These are phyloP conservation scores for Stemphylium lycopersici DNA, from an alignment of 2,329 filamentous ascomycete genomes.

Conservation along the genomic window DNA sequence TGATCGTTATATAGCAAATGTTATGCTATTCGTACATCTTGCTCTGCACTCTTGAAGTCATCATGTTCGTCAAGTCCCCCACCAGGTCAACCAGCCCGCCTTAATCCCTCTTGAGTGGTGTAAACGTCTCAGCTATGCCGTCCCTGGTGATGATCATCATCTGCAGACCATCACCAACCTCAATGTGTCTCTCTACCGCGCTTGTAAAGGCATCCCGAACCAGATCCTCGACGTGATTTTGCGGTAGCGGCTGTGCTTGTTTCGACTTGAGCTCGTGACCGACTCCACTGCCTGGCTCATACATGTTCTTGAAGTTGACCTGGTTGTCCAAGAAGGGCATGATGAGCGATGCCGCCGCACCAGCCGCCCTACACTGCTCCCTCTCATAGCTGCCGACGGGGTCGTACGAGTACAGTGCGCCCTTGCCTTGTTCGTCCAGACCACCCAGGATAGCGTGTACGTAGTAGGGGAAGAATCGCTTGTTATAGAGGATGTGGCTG, in stretches of 20 bases:
- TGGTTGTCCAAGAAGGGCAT: constrained; percentile 99
- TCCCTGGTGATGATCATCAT: constrained; percentile 90
- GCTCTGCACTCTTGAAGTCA: constrained; percentile 30
- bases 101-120: constrained; percentile 73
- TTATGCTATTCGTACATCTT: constrained; percentile 30
- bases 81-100: constrained; percentile 17
- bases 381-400: constrained; percentile 97
- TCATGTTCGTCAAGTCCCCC: constrained; percentile 48
- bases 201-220: constrained; percentile 98
- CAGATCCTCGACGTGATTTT: constrained; percentile 78
- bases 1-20: constrained; percentile 6
- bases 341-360: constrained; percentile 90
- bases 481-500: constrained; percentile 93
- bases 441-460: constrained; percentile 92
- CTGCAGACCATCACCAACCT: constrained; percentile 95
- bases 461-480: constrained; percentile 99
- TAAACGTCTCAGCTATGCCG: constrained; percentile 84
- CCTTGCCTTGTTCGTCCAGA: constrained; percentile 91
- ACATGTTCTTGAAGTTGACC: constrained; percentile 99
- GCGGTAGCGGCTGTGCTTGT: constrained; percentile 70
- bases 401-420: constrained; percentile 96
- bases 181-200: constrained; percentile 97
- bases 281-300: constrained; percentile 81
- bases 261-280: constrained; percentile 81
- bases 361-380: constrained; percentile 92